A percentile compares a stretch with the other conserved stretches of the same genome.
Conservation (phyloP, 2,329 filamentous ascomycete genomes). For the Colletotrichum tropicale region DNA sequence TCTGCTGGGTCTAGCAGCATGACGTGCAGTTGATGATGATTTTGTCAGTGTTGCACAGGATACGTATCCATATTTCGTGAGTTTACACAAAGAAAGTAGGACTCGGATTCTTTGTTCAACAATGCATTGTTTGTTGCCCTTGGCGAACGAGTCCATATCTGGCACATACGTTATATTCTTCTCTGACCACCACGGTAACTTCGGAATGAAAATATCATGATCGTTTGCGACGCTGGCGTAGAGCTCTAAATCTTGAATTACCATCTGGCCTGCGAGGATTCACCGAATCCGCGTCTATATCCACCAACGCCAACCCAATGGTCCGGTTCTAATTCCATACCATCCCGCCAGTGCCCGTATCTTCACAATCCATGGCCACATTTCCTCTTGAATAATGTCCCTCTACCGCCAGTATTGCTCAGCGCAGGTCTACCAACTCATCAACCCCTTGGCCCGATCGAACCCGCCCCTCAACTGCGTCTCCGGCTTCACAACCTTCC, state of each 20-base stretch:
- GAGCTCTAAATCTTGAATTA: background rate
- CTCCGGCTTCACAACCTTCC: constrained; percentile 91
- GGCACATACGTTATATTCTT: background rate
- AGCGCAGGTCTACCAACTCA: constrained; percentile 74
- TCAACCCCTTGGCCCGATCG: constrained; percentile 77
- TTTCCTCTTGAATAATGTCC: background rate
- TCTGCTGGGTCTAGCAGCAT: background rate
- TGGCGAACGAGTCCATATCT: fast-evolving
- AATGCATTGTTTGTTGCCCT: background rate
- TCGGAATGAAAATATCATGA: background rate
- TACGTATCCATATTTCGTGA: background rate
- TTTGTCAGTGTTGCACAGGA: background rate
- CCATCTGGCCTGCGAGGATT: background rate
- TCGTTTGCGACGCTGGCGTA: background rate
- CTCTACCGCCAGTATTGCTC: too few relatives aligned
- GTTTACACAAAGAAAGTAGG: background rate
- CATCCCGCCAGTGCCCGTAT: background rate
- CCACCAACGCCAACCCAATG: background rate
- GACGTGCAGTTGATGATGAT: background rate
- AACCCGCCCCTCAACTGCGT: constrained; percentile 88
- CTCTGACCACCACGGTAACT: background rate
- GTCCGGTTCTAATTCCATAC: background rate
- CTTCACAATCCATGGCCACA: background rate
- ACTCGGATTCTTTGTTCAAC: background rate
- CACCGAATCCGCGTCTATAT: background rate